Conservation (phyloP, 768 basidiomycete species). For the Auricularia heimuer region DNA sequence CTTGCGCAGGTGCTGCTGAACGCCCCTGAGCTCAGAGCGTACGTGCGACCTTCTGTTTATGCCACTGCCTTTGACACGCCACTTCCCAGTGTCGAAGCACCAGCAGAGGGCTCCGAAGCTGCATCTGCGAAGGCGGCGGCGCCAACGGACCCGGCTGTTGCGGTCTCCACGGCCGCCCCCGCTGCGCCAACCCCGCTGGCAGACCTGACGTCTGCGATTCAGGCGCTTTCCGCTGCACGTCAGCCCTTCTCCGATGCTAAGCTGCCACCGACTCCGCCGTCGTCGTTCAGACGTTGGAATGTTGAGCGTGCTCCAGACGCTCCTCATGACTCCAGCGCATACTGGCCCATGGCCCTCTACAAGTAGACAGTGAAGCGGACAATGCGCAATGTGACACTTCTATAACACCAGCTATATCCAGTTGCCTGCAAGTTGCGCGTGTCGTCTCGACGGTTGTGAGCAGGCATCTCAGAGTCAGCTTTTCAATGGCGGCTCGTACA, state of each 20-base stretch:
- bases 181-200: constrained; percentile 33
- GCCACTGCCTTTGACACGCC: constrained; percentile 3
- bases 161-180: constrained; percentile 33
- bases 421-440: no score
- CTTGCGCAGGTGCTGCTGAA: constrained; percentile 74
- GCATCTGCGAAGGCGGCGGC: constrained; percentile 9
- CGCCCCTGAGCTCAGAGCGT: constrained; percentile 59
- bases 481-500: no score
- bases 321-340: constrained; percentile 73
- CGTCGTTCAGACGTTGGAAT: constrained; percentile 60
- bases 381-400: background rate
- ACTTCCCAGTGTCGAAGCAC: constrained; percentile 41
- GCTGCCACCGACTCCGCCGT: constrained; percentile 68
- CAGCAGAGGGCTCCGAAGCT: constrained; percentile 25
- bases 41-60: constrained; percentile 22
- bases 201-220: constrained; percentile 68
- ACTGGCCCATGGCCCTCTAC: constrained; percentile 70
- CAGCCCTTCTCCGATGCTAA: constrained; percentile 52
- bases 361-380: constrained; percentile 17
- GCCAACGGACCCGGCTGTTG: constrained; percentile 19
- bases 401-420: no score
- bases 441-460: no score
- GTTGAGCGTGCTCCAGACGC: constrained; percentile 62
- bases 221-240: constrained; percentile 44
- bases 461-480: no score